These are phyloP conservation scores for Talaromyces wortmannii DNA, from an alignment of 495 filamentous ascomycete species.

Conservation along the genomic window DNA sequence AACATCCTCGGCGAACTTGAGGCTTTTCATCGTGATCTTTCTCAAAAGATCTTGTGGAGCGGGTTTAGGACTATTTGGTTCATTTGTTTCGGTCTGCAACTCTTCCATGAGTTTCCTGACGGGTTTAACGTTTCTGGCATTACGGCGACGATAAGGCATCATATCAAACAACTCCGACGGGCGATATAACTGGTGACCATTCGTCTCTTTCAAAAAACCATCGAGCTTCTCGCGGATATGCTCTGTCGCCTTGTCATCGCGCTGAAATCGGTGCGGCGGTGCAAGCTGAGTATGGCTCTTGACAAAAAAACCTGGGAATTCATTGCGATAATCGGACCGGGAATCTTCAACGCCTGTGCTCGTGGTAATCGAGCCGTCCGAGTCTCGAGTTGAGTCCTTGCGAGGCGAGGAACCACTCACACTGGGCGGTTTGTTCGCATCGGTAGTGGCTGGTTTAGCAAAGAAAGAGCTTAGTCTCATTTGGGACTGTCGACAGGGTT, in stretches of 20 bases:
- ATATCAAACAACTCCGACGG: constrained; percentile 54
- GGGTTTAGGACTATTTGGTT: constrained; percentile 29
- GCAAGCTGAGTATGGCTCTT: constrained; percentile 61
- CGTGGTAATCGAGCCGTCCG: constrained; percentile 7
- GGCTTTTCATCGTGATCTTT: constrained; percentile 62
- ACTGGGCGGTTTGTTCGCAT: constrained; percentile 11
- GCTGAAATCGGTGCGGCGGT: constrained; percentile 39
- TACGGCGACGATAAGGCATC: constrained; percentile 39
- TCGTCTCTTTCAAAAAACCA: constrained; percentile 30
- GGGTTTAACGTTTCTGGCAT: constrained; percentile 44
- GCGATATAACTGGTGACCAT: constrained; percentile 38
- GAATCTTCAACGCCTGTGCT: constrained; percentile 13
- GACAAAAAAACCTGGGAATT: constrained; percentile 73
- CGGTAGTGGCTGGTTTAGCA: constrained; percentile 29
- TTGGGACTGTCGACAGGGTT: constrained; percentile 39
- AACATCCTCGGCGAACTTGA: constrained; percentile 82
- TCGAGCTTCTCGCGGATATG: constrained; percentile 42
- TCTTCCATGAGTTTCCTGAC: constrained; percentile 62
- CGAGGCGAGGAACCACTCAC: constrained; percentile 14
- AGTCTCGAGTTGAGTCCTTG: constrained; percentile 10
- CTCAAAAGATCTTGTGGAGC: constrained; percentile 41
- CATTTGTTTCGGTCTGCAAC: constrained; percentile 40
- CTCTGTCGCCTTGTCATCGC: constrained; percentile 48
- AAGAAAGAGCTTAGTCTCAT: constrained; percentile 57
- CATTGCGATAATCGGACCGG: constrained; percentile 58